Evolutionary conservation across 106 monocot species (phyloP), one percentile per base, ranked within the genome.

Genomic region (Narthecium ossifragum): DNA sequence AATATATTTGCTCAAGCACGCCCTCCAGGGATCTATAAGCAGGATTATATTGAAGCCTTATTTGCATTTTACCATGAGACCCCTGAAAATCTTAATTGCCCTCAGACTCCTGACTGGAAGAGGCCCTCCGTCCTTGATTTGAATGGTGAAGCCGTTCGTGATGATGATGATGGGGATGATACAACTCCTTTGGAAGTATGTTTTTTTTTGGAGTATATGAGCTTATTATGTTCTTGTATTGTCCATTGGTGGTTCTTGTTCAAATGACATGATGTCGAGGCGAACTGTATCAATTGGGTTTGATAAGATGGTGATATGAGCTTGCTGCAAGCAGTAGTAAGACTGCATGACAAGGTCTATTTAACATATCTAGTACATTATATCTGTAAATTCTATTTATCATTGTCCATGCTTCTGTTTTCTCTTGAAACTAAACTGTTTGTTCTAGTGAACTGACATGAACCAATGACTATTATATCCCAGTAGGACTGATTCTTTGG

Each of bases 21-120:
- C 10, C 86, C 86, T 32, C 86, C 86, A 62, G 86, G 86, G 65
- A 87, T 87, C 31, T 86, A 87, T 61, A 87, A 87, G 62, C 74
- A 69, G 46, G 86, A 87, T 55, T 87, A 87, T 41, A 75, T 87
- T 49, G 74, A 82, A 57, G 75, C 86, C 25, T 52, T 87, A 34
- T 87, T 75, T 54, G 46, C 46, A 26, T 87, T 79, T 79, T 87
- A 87, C 33, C 86, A 87, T 72, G 86, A 87, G 71, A 45, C 31
- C 40, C 75, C 86, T 56, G 78, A 82, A 57, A 82, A 65, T 43
- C 21, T 75, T 18, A 51, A 61, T 55, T 87, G 86, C 60, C 86
- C 86, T 61, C 7, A 72, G 6, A 87, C 86, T 21, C 86, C 86
- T 14, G 86, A 87, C 40, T 87, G 86, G 86, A 87, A 87, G 53